These are phyloP conservation scores for Candida tunisiensis DNA, from an alignment of 1,139 yeast genomes.

Conservation along the genomic window DNA sequence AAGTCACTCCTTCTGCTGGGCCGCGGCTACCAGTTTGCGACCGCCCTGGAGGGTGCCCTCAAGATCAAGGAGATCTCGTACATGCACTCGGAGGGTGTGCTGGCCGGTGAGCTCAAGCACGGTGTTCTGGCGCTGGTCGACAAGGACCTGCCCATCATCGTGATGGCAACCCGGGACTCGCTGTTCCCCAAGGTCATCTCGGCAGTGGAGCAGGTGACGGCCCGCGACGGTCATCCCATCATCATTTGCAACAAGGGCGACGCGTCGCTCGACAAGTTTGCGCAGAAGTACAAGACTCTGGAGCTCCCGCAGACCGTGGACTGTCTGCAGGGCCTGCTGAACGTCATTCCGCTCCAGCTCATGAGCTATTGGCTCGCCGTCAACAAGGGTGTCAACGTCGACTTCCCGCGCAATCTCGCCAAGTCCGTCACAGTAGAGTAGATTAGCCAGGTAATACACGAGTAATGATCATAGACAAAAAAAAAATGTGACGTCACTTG, in stretches of 20 bases:
- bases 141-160: constrained; percentile 82
- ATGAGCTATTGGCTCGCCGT: constrained; percentile 97
- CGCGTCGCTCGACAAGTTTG: constrained; percentile 20
- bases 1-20: constrained; percentile 84
- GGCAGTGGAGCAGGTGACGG: constrained; percentile 92
- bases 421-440: constrained; percentile 94
- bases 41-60: constrained; percentile 96
- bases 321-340: constrained; percentile 91
- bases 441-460: constrained; percentile 1
- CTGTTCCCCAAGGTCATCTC: constrained; percentile 92
- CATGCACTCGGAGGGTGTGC: constrained; percentile 98
- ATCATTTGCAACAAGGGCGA: constrained; percentile 87
- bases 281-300: constrained; percentile 29
- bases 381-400: constrained; percentile 90
- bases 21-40: constrained; percentile 94
- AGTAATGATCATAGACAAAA: no score
- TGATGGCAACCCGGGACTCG: constrained; percentile 95
- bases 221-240: constrained; percentile 95
- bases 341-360: constrained; percentile 87
- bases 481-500: no score
- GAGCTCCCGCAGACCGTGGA: constrained; percentile 95
- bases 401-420: constrained; percentile 97
- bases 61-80: constrained; percentile 97
- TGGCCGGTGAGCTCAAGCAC: constrained; percentile 97
- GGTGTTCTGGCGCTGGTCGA: constrained; percentile 97